A percentile compares a stretch with the other conserved stretches of the same genome.
These are phyloP conservation scores for Arachis stenosperma DNA, from an alignment of 306 rosid species.

Conservation along the genomic window DNA sequence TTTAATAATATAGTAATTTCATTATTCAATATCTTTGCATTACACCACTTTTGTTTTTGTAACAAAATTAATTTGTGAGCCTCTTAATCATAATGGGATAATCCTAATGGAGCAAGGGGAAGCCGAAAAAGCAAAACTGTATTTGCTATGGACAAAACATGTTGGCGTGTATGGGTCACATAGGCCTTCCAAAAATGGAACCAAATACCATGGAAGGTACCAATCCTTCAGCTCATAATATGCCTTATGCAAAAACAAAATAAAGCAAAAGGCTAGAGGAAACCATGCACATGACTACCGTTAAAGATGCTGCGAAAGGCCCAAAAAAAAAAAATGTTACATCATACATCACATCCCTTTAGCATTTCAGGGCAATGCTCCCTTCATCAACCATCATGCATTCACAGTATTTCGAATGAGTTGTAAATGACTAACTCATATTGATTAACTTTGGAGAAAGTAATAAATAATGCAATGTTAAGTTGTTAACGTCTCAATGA, in stretches of 20 bases:
- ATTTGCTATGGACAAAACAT: constrained; percentile 61
- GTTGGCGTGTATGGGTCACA: constrained; percentile 59
- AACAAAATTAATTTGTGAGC: too few relatives aligned
- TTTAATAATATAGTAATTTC: too few relatives aligned
- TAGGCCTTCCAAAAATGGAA: constrained; percentile 26
- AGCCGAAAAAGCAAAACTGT: constrained; percentile 36
- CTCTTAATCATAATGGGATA: too few relatives aligned
- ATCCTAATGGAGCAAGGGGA: not conserved
- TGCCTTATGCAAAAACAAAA: constrained; percentile 61
- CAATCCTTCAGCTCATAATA: constrained; percentile 42
- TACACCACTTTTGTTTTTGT: too few relatives aligned
- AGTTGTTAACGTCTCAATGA: too few relatives aligned
- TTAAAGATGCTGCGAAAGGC: constrained; percentile 34
- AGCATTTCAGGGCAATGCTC: constrained; percentile 31
- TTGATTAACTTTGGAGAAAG: too few relatives aligned
- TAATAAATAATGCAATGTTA: too few relatives aligned
- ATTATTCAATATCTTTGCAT: too few relatives aligned
- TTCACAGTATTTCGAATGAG: too few relatives aligned
- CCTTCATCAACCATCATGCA: constrained; percentile 21
- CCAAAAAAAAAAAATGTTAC: constrained; percentile 50
- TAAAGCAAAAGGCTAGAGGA: constrained; percentile 41
- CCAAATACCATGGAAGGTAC: constrained; percentile 37
- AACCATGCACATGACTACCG: constrained; percentile 45
- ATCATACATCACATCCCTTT: constrained; percentile 63
- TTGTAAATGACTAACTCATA: too few relatives aligned